Evolutionary conservation across 2,329 filamentous ascomycete genomes (phyloP), one percentile per base, ranked within the genome.

Genomic region (Aspergillus sergii): DNA sequence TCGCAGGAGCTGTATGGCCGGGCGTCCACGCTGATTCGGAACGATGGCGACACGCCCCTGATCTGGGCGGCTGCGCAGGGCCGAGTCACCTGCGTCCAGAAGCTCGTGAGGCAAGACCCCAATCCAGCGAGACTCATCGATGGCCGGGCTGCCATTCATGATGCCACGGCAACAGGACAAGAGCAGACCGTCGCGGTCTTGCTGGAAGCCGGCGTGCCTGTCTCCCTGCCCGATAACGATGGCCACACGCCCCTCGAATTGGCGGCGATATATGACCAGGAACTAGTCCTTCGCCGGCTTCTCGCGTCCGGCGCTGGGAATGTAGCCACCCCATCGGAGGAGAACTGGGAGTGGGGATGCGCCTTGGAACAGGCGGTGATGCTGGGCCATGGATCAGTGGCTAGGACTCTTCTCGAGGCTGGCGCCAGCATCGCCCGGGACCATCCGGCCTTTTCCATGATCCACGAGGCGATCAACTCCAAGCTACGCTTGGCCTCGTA

Each of bases 41-140:
- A 57, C 19, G 54, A 57, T 41, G 54, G 54, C 30, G 10, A 57
- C 9, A 57, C 54, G n/a, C 54, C 54, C 36, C 34, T 57, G 34
- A 57, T 57, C 4, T 57, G 54, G 54, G 54, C 54, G 16, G 54
- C 32, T 3, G 10, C 4, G 14, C 30, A 43, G 19, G 54, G 54
- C 54, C 30, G 11, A 12, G 32, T 57, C 54, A 11, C 54, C 30
- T 57, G 32, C 32, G 32, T 43, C 10, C 54, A 26, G 30, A 57
- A 57, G 54, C 54, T 57, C 32, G 32, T 57, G 32, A 12, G 6
- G 8, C 30, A 16, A 41, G 54, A 57, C 54, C 54, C 54, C 9
- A 12, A 57, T 43, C 54, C 54, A 3, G 32, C 21, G 5, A 21
- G 54, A 28, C 54, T 57, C 30, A 57, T 57, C 54, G 32, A 57